A percentile compares a stretch with the other conserved stretches of the same genome.
Evolutionary conservation across 164 flowering plant species (phyloP).

Genomic region (Vitis amurensis): DNA sequence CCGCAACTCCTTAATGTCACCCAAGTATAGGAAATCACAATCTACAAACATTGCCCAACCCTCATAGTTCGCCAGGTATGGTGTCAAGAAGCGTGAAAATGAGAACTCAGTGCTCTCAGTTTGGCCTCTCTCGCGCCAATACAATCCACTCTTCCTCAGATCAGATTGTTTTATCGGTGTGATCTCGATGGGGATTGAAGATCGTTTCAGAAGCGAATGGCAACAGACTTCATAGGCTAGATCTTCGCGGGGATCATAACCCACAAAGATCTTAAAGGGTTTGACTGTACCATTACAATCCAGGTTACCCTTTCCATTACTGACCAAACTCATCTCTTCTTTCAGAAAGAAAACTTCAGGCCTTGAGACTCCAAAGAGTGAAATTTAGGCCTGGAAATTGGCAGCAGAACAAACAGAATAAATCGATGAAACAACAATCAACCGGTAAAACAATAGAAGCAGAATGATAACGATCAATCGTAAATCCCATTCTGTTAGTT

Average conservation of each 20-base stretch:
- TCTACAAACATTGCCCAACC: constrained; percentile 98
- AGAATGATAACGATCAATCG: too few relatives aligned
- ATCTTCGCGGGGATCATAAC: constrained; percentile 90
- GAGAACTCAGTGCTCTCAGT: constrained; percentile 96
- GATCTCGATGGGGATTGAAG: constrained; percentile 77
- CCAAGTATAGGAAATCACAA: constrained; percentile 84
- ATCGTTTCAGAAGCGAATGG: constrained; percentile 65
- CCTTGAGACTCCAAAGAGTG: too few relatives aligned
- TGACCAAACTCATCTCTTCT: constrained; percentile 11
- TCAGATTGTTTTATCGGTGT: constrained; percentile 74
- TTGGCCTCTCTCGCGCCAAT: constrained; percentile 77
- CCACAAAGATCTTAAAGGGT: constrained; percentile 78
- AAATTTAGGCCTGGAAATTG: too few relatives aligned
- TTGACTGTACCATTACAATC: constrained; percentile 31
- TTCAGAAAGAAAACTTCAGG: too few relatives aligned
- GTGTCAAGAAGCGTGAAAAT: constrained; percentile 78
- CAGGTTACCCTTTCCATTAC: constrained; percentile 17
- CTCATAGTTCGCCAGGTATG: constrained; percentile 61
- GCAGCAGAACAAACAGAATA: too few relatives aligned
- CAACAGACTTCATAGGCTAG: constrained; percentile 80
- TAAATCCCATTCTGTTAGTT: too few relatives aligned
- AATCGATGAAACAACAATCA: too few relatives aligned
- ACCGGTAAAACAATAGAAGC: too few relatives aligned
- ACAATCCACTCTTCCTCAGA: constrained; percentile 60
- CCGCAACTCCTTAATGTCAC: constrained; percentile 71